Conservation (phyloP, 257 asterid genomes). For the Vinca minor region DNA sequence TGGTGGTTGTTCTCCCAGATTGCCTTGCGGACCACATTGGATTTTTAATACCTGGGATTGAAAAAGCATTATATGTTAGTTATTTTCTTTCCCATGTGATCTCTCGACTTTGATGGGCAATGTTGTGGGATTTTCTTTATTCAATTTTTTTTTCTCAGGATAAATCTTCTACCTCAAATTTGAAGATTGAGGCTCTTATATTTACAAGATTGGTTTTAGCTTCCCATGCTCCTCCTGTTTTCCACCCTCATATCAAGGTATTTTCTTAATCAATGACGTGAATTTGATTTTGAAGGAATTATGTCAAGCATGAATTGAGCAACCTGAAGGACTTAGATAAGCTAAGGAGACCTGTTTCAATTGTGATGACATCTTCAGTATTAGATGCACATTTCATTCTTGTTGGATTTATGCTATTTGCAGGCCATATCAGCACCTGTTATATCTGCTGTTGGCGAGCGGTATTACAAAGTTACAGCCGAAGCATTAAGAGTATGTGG, state of each 20-base stretch:
- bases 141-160: slow-evolving; percentile 45
- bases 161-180: slow-evolving; percentile 90
- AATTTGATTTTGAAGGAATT: background rate
- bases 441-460: slow-evolving; percentile 91
- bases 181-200: slow-evolving; percentile 95
- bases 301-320: background rate
- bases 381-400: background rate
- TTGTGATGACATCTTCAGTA: background rate
- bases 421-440: slow-evolving; percentile 89
- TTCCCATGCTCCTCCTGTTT: slow-evolving; percentile 80
- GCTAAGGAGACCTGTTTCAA: background rate
- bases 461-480: slow-evolving; percentile 96
- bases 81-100: slow-evolving; percentile 10
- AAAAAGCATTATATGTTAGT: slow-evolving; percentile 89
- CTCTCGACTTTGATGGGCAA: slow-evolving; percentile 4
- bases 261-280: background rate
- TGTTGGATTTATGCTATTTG: slow-evolving; percentile 12
- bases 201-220: slow-evolving; percentile 90
- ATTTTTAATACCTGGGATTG: slow-evolving; percentile 89
- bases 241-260: slow-evolving; percentile 96
- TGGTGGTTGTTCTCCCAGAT: slow-evolving; percentile 92
- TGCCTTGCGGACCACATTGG: slow-evolving; percentile 98
- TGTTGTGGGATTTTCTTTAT: slow-evolving; percentile 9
- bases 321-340: background rate
- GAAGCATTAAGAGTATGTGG: slow-evolving; percentile 97